Conservation (phyloP, 2,329 filamentous ascomycete genomes). For the Ophiocordyceps unilateralis region DNA sequence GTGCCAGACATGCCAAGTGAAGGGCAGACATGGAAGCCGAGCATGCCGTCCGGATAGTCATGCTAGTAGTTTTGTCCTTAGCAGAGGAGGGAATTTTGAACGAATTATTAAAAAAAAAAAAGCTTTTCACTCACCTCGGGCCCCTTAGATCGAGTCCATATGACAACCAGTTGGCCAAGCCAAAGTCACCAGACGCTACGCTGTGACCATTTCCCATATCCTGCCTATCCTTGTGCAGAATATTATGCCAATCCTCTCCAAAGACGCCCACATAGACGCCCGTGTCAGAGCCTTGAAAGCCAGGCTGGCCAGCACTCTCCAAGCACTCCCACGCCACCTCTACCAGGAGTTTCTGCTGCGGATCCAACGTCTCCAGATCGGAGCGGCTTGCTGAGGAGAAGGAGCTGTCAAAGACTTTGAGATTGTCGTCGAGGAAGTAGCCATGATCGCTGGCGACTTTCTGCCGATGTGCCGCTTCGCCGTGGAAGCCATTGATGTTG, state of each 20-base stretch:
- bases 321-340: conserved; percentile 10
- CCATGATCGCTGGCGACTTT: conserved; percentile 3
- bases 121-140: background rate
- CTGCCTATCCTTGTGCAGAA: conserved; percentile 2
- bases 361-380: conserved; percentile 14
- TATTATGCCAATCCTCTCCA: conserved; percentile 4
- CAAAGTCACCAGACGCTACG: conserved; percentile 9
- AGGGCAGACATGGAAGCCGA: background rate
- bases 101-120: background rate
- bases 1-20: background rate
- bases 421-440: conserved; percentile 9
- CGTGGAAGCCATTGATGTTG: background rate
- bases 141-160: background rate
- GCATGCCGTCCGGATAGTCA: background rate
- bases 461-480: background rate
- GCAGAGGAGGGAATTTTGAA: background rate
- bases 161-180: conserved; percentile 8
- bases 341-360: conserved; percentile 13
- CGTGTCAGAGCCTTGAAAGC: conserved; percentile 1
- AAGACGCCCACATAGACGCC: conserved; percentile 5
- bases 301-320: conserved; percentile 3
- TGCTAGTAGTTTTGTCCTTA: background rate
- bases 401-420: conserved; percentile 8
- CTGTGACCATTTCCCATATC: conserved; percentile 4
- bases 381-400: conserved; percentile 8